Percentiles rank a stretch among this genome's conserved stretches.
Conservation (phyloP, 306 rosid species). For the Cicer cuneatum region DNA sequence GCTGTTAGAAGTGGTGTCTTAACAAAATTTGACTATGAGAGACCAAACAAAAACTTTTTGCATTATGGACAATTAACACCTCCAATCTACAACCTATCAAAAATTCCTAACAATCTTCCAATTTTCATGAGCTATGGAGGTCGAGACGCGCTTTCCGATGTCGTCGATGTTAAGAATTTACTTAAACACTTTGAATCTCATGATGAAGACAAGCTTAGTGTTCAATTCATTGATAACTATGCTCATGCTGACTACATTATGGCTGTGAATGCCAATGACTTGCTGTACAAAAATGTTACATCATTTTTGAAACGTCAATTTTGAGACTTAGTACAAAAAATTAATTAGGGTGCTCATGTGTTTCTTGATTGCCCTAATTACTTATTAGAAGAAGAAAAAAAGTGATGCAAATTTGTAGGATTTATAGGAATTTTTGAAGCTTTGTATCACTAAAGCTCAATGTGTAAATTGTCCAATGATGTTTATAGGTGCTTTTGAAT, state of each 20-base stretch:
- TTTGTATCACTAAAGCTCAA: neutral
- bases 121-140: constrained; percentile 79
- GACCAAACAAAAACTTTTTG: constrained; percentile 16
- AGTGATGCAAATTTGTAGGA: neutral
- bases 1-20: constrained; percentile 58
- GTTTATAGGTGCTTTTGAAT: neutral
- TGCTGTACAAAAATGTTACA: constrained; percentile 51
- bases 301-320: constrained; percentile 56
- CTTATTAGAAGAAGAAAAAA: neutral
- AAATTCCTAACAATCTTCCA: constrained; percentile 66
- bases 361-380: neutral
- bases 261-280: constrained; percentile 65
- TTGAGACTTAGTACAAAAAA: neutral
- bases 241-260: constrained; percentile 69
- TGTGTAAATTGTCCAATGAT: neutral
- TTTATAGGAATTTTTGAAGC: neutral
- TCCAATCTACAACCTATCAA: constrained; percentile 69
- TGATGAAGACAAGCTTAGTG: constrained; percentile 62
- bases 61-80: constrained; percentile 56
- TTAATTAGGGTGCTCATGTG: neutral
- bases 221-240: constrained; percentile 62
- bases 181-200: constrained; percentile 57
- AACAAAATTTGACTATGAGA: constrained; percentile 61
- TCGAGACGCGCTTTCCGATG: constrained; percentile 67
- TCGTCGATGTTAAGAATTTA: constrained; percentile 51